A percentile compares a stretch with the other conserved stretches of the same genome.
phyloP scores from a whole-genome alignment of 805 yeast species.

The Maudiozyma turicensis region DNA sequence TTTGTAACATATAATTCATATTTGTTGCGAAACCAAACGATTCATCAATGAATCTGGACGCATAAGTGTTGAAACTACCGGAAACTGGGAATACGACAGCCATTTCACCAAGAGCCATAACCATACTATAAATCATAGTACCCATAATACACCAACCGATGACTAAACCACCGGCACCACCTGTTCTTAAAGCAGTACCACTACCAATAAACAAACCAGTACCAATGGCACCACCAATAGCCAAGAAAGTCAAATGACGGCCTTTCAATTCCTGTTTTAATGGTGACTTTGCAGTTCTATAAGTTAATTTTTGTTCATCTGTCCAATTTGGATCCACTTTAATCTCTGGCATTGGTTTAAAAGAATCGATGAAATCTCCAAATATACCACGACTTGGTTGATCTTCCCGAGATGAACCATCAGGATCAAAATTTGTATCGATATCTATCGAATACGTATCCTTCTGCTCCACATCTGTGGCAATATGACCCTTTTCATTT shows the following conservation, averaged over 20 bases:
- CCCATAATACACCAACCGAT: constrained; percentile 48
- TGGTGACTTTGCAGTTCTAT: constrained; percentile 44
- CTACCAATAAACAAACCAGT: constrained; percentile 71
- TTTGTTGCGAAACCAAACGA: constrained; percentile 58
- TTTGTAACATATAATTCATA: constrained; percentile 45
- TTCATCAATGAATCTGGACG: constrained; percentile 48
- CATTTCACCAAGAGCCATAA: constrained; percentile 53
- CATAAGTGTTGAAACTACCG: constrained; percentile 56
- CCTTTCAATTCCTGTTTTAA: constrained; percentile 43
- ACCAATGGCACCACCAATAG: constrained; percentile 66
- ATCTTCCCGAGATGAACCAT: not conserved
- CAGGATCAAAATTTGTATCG: not conserved
- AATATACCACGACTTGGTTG: not conserved
- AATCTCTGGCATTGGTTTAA: constrained; percentile 3
- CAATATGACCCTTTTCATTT: not conserved
- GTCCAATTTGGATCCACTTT: constrained; percentile 33
- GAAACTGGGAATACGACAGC: constrained; percentile 53
- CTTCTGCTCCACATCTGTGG: not conserved
- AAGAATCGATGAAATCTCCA: constrained; percentile 7
- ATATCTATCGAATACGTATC: constrained; percentile 2
- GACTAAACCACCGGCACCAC: constrained; percentile 58
- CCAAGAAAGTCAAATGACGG: constrained; percentile 54
- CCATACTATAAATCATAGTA: constrained; percentile 46
- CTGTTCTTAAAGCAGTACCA: constrained; percentile 49
- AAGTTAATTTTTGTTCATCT: constrained; percentile 38